Conservation (phyloP, 495 filamentous ascomycete species). For the Sordaria brevicollis region DNA sequence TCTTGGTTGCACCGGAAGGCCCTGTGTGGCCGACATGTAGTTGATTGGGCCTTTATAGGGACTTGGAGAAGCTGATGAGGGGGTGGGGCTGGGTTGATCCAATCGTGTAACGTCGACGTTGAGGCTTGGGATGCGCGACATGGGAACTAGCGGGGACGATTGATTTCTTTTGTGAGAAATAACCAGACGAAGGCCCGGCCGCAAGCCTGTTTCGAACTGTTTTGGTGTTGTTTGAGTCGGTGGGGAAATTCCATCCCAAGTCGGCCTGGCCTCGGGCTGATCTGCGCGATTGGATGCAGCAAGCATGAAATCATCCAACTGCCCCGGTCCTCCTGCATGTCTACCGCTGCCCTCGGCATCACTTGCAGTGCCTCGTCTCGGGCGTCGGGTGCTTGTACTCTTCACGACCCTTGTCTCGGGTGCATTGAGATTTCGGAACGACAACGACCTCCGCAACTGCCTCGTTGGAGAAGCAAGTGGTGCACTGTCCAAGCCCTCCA, state of each 20-base stretch:
- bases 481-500: background rate
- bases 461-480: constrained; percentile 21
- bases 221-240: constrained; percentile 5
- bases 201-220: background rate
- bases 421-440: constrained; percentile 41
- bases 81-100: constrained; percentile 25
- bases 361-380: constrained; percentile 26
- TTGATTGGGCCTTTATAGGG: constrained; percentile 14
- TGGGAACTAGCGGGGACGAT: constrained; percentile 46
- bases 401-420: constrained; percentile 39
- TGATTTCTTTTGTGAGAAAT: constrained; percentile 32
- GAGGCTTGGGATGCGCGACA: constrained; percentile 47
- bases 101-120: constrained; percentile 42
- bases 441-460: constrained; percentile 36
- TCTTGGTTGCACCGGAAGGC: constrained; percentile 14
- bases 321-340: constrained; percentile 33
- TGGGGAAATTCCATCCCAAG: constrained; percentile 14
- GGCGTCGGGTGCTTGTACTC: constrained; percentile 37
- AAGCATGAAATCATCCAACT: background rate
- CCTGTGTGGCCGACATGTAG: constrained; percentile 17
- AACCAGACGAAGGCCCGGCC: background rate
- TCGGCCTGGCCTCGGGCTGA: constrained; percentile 11
- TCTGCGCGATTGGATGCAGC: constrained; percentile 10
- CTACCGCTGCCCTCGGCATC: constrained; percentile 27
- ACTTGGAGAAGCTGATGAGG: constrained; percentile 17